Percentiles rank a stretch among this genome's conserved stretches.
These are phyloP conservation scores for Hanseniaspora clermontiae DNA, from an alignment of 805 yeast genomes.

Conservation along the genomic window DNA sequence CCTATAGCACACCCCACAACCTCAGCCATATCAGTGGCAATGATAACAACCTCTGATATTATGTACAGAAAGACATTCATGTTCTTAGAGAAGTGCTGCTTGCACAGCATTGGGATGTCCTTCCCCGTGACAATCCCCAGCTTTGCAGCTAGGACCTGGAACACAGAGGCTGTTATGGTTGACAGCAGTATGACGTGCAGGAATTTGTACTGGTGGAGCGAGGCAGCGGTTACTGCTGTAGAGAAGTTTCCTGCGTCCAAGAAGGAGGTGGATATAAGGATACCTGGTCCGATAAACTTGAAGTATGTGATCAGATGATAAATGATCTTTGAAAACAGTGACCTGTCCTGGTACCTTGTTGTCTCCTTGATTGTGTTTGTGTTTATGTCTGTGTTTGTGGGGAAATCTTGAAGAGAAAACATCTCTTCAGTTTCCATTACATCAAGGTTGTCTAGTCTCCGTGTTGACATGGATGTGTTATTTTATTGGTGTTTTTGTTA, in stretches of 20 bases:
- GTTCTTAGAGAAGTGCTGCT: conserved; percentile 53
- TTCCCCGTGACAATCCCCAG: conserved; percentile 90
- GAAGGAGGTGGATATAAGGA: conserved; percentile 88
- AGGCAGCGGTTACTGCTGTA: conserved; percentile 89
- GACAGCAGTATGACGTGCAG: conserved; percentile 68
- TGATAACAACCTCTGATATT: conserved; percentile 74
- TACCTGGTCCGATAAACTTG: conserved; percentile 81
- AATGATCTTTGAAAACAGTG: neutral
- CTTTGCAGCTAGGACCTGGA: conserved; percentile 75
- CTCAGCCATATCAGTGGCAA: conserved; percentile 88
- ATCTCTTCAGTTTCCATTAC: neutral
- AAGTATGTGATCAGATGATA: conserved; percentile 33
- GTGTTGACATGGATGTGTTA: neutral
- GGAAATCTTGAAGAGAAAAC: conserved; percentile 9
- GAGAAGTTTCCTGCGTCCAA: conserved; percentile 98
- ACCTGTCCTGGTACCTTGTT: conserved; percentile 5
- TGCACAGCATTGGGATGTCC: conserved; percentile 79
- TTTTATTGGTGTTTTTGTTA: neutral
- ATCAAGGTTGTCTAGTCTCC: neutral
- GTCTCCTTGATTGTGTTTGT: neutral
- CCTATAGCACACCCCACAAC: conserved; percentile 90
- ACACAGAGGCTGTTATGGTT: conserved; percentile 73
- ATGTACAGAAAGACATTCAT: conserved; percentile 49
- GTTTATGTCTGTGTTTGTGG: neutral
- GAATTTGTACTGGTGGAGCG: conserved; percentile 67